Base-by-base conservation (phyloP, 495 filamentous ascomycete species). In the Annulohypoxylon stygium region DNA sequence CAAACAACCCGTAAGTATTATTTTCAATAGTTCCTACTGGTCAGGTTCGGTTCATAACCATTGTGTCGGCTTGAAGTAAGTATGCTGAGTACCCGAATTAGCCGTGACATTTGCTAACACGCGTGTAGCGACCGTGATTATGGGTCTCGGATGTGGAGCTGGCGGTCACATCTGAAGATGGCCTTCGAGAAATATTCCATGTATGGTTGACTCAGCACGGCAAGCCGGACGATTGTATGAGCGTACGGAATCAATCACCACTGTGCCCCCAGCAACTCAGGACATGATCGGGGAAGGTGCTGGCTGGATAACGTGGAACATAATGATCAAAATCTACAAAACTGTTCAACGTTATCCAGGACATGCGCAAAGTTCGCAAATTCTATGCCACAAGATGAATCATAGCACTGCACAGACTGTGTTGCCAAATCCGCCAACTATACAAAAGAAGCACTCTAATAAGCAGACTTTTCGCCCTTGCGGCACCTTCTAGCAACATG, bases 331-430 rank as follows among this genome's bases (percentile, higher is more conserved):
- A 62, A 9, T 53, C 58, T 16, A 9, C 20, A 18, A 11, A 16
- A 53, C 14, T 34, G 64, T 67, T 60, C 20, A 50, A 67, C 50
- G 59, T 63, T 53, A 45, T 64, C 48, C 70, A 64, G 58, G 59
- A 67, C 34, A n/a, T 11, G 59, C 51, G 16, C 30, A 41, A 51
- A 47, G 30, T n/a, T 47, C 48, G 25, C 43, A 16, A 16, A 67
- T 34, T 55, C 12, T 54, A 65, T 60, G 0, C 11, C 57, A 50
- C 58, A 45, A 25, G 3, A 54, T 47, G 53, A 64, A 62, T 51
- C 61, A 66, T 37, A 41, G 20, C 26, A 47, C 36, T 7, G 30
- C 51, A 59, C 39, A 45, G 9, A 57, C 51, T 69, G 41, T 63
- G 36, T 18, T 61, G 30, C 65, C 55, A 45, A 23, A 10, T 30